A percentile compares a stretch with the other conserved stretches of the same genome.
These are phyloP conservation scores for Suillus subluteus DNA, from an alignment of 768 basidiomycete genomes.

Conservation along the genomic window DNA sequence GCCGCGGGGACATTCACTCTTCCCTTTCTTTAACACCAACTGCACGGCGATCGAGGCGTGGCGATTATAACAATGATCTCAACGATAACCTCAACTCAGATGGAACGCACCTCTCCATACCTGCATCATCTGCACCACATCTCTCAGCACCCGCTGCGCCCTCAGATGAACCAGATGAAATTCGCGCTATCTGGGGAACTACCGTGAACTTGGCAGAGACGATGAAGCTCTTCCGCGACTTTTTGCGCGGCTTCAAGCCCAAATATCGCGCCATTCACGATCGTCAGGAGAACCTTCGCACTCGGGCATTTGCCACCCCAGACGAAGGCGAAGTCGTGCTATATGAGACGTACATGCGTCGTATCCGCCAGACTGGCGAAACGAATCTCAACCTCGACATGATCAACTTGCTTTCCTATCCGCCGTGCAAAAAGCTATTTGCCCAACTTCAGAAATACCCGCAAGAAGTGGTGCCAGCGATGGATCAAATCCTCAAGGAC, in stretches of 20 bases:
- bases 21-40: conserved; percentile 63
- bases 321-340: conserved; percentile 68
- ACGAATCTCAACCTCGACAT: conserved; percentile 92
- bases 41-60: conserved; percentile 43
- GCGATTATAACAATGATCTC: conserved; percentile 31
- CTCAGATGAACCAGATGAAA: conserved; percentile 79
- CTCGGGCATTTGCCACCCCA: conserved; percentile 55
- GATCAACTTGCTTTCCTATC: conserved; percentile 84
- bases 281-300: conserved; percentile 57
- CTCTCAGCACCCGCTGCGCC: conserved; percentile 65
- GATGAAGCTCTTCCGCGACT: conserved; percentile 89
- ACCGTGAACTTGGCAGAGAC: conserved; percentile 90
- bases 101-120: conserved; percentile 57
- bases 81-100: conserved; percentile 61
- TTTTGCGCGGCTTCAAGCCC: conserved; percentile 89
- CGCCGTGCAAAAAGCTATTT: conserved; percentile 81
- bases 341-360: conserved; percentile 81
- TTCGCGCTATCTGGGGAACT: conserved; percentile 96
- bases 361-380: conserved; percentile 91
- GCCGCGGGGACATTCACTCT: conserved; percentile 91
- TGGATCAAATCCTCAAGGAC: conserved; percentile 96
- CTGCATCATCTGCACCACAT: conserved; percentile 55
- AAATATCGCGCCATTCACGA: conserved; percentile 84
- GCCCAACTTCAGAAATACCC: conserved; percentile 90
- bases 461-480: conserved; percentile 94